phyloP scores from a whole-genome alignment of 2,329 filamentous ascomycete species.

The Parastagonospora avenae region DNA sequence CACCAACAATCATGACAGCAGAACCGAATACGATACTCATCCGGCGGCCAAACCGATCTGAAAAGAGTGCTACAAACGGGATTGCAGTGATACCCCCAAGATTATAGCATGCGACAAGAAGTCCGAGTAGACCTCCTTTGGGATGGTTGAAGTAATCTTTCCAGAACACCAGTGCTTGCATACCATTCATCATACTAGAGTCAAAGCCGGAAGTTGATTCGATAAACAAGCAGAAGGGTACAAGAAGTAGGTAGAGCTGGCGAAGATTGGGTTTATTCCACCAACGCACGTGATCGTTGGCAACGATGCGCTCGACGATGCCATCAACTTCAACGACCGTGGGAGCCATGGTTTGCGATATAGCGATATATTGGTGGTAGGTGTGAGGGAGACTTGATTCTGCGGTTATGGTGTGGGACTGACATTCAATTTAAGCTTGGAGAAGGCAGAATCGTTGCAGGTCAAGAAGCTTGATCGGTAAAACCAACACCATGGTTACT shows the following conservation, averaged over 20 bases:
- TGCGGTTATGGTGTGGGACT: not conserved
- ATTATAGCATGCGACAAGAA: slow-evolving; percentile 64
- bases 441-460: too few relatives aligned
- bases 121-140: slow-evolving; percentile 56
- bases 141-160: slow-evolving; percentile 55
- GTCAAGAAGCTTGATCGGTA: too few relatives aligned
- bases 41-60: slow-evolving; percentile 61
- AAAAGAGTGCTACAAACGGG: slow-evolving; percentile 62
- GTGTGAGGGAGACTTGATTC: too few relatives aligned
- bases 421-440: too few relatives aligned
- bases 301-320: slow-evolving; percentile 39
- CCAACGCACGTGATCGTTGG: slow-evolving; percentile 54
- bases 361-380: not conserved
- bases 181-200: slow-evolving; percentile 52
- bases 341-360: slow-evolving; percentile 28
- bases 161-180: slow-evolving; percentile 46
- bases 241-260: slow-evolving; percentile 61
- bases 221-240: slow-evolving; percentile 66
- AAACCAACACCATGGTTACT: too few relatives aligned
- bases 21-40: slow-evolving; percentile 64
- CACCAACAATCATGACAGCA: slow-evolving; percentile 60
- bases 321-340: slow-evolving; percentile 23
- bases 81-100: slow-evolving; percentile 64
- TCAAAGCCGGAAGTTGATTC: slow-evolving; percentile 67
- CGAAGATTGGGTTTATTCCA: slow-evolving; percentile 65